phyloP scores from a whole-genome alignment of 2,329 filamentous ascomycete species.

The Ophiostoma sp. region DNA sequence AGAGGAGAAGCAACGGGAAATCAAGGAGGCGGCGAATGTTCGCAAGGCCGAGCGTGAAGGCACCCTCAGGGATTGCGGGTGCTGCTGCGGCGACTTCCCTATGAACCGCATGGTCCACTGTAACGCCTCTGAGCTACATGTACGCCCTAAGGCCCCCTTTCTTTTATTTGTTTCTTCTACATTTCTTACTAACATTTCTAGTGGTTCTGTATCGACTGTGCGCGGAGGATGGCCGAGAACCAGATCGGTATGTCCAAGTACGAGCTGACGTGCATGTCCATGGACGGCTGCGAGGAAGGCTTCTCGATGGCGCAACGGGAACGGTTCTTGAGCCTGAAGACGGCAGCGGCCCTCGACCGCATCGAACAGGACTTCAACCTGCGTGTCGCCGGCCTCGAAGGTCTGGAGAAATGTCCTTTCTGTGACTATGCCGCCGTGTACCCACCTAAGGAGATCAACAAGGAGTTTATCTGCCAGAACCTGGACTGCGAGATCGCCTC shows the following conservation, averaged over 20 bases:
- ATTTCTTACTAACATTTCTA: slow-evolving; percentile 28
- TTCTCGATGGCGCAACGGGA: slow-evolving; percentile 59
- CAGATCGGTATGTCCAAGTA: slow-evolving; percentile 70
- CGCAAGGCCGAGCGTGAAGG: slow-evolving; percentile 48
- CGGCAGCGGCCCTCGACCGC: slow-evolving; percentile 63
- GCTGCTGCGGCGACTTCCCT: slow-evolving; percentile 69
- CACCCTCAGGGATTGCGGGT: slow-evolving; percentile 66
- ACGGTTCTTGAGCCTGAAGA: slow-evolving; percentile 58
- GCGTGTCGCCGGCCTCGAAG: slow-evolving; percentile 67
- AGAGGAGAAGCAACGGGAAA: slow-evolving; percentile 35
- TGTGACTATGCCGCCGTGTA: slow-evolving; percentile 79
- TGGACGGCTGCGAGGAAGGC: slow-evolving; percentile 61
- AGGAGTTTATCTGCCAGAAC: slow-evolving; percentile 71
- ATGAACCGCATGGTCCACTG: slow-evolving; percentile 70
- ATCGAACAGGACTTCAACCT: slow-evolving; percentile 71
- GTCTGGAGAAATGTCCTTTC: slow-evolving; percentile 75
- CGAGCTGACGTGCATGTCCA: slow-evolving; percentile 69
- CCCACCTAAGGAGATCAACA: slow-evolving; percentile 64
- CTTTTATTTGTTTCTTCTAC: neutral
- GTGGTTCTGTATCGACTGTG: slow-evolving; percentile 70
- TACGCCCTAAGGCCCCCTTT: slow-evolving; percentile 30
- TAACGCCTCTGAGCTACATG: slow-evolving; percentile 55
- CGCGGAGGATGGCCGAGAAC: slow-evolving; percentile 63
- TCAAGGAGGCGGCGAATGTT: slow-evolving; percentile 45
- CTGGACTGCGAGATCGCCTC: slow-evolving; percentile 63